A percentile compares a stretch with the other conserved stretches of the same genome.
These are phyloP conservation scores for Theileria equi DNA, from an alignment of 169 alveolate genomes.

Conservation along the genomic window DNA sequence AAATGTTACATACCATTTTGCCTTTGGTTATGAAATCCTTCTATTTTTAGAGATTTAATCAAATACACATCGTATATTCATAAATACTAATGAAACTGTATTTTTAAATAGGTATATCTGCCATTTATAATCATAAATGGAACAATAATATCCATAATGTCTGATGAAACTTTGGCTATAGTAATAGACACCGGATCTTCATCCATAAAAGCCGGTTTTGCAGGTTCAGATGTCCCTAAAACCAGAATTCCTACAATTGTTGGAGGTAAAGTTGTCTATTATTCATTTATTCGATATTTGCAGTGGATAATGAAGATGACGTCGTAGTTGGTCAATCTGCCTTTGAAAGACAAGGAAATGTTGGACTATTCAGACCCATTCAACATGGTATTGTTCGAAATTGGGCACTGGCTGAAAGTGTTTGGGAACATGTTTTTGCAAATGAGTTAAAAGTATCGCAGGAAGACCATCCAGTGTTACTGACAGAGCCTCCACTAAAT, in stretches of 20 bases:
- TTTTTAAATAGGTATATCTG: background rate
- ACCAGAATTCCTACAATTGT: conserved; percentile 29
- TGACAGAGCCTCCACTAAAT: conserved; percentile 90
- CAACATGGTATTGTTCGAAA: conserved; percentile 84
- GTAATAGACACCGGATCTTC: conserved; percentile 58
- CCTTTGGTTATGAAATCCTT: background rate
- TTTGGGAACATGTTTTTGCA: conserved; percentile 82
- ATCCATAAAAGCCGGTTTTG: conserved; percentile 47
- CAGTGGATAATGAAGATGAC: too few species aligned
- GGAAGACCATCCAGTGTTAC: conserved; percentile 82
- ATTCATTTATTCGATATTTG: background rate
- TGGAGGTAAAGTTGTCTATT: conserved; percentile 15
- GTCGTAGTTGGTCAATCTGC: conserved; percentile 41
- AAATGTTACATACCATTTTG: too few species aligned
- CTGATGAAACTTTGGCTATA: conserved; percentile 61
- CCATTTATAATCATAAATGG: background rate
- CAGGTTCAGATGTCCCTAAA: conserved; percentile 63
- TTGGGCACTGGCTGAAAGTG: conserved; percentile 67
- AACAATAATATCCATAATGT: conserved; percentile 9
- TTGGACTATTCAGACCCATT: conserved; percentile 27
- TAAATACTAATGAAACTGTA: background rate
- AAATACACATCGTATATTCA: background rate
- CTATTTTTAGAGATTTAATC: background rate
- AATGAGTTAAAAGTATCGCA: conserved; percentile 79
- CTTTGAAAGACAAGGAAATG: conserved; percentile 2